phyloP scores from a whole-genome alignment of 148 eudicot species.

The Diospyros lotus region DNA sequence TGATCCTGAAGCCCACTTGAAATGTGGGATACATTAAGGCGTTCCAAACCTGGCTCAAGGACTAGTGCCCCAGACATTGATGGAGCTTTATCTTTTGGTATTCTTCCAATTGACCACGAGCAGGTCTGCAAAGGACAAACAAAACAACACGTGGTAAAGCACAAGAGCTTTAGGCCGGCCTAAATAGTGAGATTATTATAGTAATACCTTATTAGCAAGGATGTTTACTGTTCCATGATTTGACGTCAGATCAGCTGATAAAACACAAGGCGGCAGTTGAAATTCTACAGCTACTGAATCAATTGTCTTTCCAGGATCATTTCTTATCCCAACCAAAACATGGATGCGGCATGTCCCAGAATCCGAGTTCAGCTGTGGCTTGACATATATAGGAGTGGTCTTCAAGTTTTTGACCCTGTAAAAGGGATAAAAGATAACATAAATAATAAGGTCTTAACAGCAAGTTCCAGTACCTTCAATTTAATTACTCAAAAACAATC shows the following conservation, averaged over 20 bases:
- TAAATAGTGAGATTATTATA: neutral
- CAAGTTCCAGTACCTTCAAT: no score
- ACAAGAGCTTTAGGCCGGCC: neutral
- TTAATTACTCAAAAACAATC: no score
- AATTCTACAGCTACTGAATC: constrained; percentile 68
- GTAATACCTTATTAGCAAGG: constrained; percentile 73
- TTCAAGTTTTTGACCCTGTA: constrained; percentile 82
- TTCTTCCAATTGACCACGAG: constrained; percentile 70
- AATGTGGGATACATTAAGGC: constrained; percentile 81
- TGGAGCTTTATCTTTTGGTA: constrained; percentile 92
- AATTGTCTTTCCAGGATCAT: constrained; percentile 84
- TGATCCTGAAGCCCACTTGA: constrained; percentile 64
- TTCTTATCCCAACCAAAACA: constrained; percentile 74
- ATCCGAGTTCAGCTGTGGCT: constrained; percentile 90
- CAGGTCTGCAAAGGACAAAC: constrained; percentile 51
- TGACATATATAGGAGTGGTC: constrained; percentile 81
- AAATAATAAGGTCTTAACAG: neutral
- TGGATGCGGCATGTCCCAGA: constrained; percentile 80
- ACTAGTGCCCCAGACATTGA: constrained; percentile 68
- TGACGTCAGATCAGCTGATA: constrained; percentile 72
- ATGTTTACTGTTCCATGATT: constrained; percentile 85
- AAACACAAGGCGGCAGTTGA: constrained; percentile 64
- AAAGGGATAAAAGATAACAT: neutral
- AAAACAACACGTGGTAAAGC: neutral
- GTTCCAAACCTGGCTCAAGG: constrained; percentile 71